A percentile compares a stretch with the other conserved stretches of the same genome.
phyloP scores from a whole-genome alignment of 2,329 filamentous ascomycete species.

The Penicillium vulpinum region DNA sequence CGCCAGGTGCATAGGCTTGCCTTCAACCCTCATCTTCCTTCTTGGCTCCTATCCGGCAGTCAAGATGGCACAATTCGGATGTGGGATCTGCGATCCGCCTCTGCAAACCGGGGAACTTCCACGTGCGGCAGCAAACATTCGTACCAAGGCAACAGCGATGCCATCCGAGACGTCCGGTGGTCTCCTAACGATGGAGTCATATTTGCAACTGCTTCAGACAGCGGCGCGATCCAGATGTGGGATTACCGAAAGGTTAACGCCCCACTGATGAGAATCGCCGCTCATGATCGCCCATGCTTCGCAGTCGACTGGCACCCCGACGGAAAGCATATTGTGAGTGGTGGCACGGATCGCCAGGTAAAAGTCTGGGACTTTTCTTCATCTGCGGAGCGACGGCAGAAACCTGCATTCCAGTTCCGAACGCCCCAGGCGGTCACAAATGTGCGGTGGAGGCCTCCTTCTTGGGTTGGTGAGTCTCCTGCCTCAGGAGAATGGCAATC shows the following conservation, averaged over 20 bases:
- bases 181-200: slow-evolving; percentile 62
- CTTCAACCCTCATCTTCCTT: slow-evolving; percentile 63
- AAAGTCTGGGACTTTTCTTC: slow-evolving; percentile 65
- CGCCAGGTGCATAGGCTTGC: slow-evolving; percentile 66
- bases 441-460: slow-evolving; percentile 63
- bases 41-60: slow-evolving; percentile 63
- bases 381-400: slow-evolving; percentile 57
- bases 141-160: slow-evolving; percentile 60
- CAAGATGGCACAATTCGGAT: slow-evolving; percentile 65
- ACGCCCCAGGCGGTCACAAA: slow-evolving; percentile 63
- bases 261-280: slow-evolving; percentile 61
- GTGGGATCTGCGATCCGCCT: slow-evolving; percentile 62
- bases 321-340: slow-evolving; percentile 63
- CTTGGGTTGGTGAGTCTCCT: slow-evolving; percentile 54
- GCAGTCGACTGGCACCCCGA: slow-evolving; percentile 68
- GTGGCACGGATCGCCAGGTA: slow-evolving; percentile 62
- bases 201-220: slow-evolving; percentile 66
- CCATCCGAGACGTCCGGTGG: slow-evolving; percentile 65
- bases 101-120: slow-evolving; percentile 49
- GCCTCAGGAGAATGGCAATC: slow-evolving; percentile 58
- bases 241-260: slow-evolving; percentile 59
- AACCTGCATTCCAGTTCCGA: slow-evolving; percentile 58
- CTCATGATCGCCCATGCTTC: slow-evolving; percentile 61
- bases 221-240: slow-evolving; percentile 64
- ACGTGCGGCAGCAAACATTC: slow-evolving; percentile 56